These are phyloP conservation scores for Auxenochlorella protothecoides DNA, from an alignment of 139 green algal genomes.

Conservation along the genomic window DNA sequence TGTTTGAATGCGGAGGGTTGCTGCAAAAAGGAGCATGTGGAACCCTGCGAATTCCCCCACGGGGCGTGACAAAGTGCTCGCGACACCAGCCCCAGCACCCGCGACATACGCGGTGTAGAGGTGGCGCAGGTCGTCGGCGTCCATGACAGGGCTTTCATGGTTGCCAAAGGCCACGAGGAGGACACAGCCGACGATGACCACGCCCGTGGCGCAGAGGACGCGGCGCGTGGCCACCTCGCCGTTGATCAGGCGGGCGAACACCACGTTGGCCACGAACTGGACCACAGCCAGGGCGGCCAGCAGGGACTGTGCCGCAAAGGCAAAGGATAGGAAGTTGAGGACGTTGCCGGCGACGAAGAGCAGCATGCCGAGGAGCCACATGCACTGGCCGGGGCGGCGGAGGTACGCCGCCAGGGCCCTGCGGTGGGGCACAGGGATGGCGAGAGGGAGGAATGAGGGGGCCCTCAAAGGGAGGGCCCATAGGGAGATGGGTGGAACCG, in stretches of 20 bases:
- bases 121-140: constrained; percentile 45
- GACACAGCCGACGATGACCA: constrained; percentile 69
- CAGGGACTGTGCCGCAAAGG: constrained; percentile 74
- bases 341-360: constrained; percentile 65
- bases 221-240: constrained; percentile 48
- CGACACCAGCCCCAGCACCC: no score
- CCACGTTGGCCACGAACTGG: constrained; percentile 81
- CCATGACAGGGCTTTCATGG: constrained; percentile 53
- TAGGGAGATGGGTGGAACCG: no score
- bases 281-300: constrained; percentile 70
- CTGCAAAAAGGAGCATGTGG: no score
- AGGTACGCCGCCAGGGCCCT: constrained; percentile 1
- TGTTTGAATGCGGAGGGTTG: not conserved
- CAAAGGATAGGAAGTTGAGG: constrained; percentile 42
- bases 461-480: not conserved
- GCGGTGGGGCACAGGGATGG: not conserved
- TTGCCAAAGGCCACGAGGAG: constrained; percentile 79
- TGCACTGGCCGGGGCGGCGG: constrained; percentile 9
- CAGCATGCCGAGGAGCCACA: constrained; percentile 60
- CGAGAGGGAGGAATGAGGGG: not conserved
- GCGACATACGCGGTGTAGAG: constrained; percentile 35
- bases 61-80: no score
- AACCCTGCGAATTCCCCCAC: no score
- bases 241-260: constrained; percentile 68
- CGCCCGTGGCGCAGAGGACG: constrained; percentile 53